Evolutionary conservation across 1,139 yeast species (phyloP), one percentile per base, ranked within the genome.

Genomic region (Ashbya aceris): DNA sequence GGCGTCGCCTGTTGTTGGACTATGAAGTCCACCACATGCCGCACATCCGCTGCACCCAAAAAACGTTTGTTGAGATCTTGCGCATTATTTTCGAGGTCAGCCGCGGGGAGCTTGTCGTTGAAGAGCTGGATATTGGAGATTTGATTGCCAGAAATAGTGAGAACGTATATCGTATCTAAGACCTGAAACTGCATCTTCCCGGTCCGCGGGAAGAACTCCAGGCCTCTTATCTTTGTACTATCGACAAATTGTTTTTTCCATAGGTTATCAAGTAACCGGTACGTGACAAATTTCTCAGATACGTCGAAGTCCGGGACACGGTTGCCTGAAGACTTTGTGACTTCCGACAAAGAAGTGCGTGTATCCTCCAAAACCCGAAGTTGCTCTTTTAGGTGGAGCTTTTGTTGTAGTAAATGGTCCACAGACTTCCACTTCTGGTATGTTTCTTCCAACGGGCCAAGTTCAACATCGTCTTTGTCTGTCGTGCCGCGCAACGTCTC

Each of bases 171-270:
- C 7, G 34, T 33, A 2, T 33, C 38, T 3, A 28, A 31, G 14
- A 44, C 42, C 26, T 51, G 49, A 33, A 54, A 52, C 38, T 54
- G 57, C 12, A 54, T 40, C 34, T 51, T 54, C 33, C 45, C 46
- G 2, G 53, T 45, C 27, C 47, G 52, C 7, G 59, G 57, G 36
- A 44, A 55, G 4, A 55, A 39, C 23, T 53, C 54, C 26, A 55
- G 41, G 14, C 53, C 47, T 20, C 42, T 38, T 26, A 44, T 32
- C 8, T 38, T 38, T n/a, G 11, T 32, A 10, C 4, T n/a, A 30
- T 43, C 30, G 4, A 43, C 30, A 23, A 45, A 41, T 27, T 35
- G 28, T n/a, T 32, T 33, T n/a, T 31, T 28, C 48, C 48, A 45
- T 12, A 43, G 30, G 10, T 41, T 23, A 8, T 31, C 34, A 12